These are phyloP conservation scores for Plantago ovata DNA, from an alignment of 257 asterid genomes.

Conservation along the genomic window DNA sequence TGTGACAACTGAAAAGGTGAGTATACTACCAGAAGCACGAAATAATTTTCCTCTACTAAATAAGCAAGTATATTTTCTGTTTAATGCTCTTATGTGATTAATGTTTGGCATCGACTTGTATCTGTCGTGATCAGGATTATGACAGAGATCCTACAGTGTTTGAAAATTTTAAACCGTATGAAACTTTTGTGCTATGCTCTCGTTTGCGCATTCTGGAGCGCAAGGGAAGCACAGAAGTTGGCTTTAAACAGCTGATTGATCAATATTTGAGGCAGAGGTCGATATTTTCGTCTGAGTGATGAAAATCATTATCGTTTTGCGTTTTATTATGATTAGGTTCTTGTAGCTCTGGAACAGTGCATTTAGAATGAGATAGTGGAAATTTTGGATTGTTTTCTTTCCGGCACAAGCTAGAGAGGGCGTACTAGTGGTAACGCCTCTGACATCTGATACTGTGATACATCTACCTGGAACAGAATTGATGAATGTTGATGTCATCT, in stretches of 20 bases:
- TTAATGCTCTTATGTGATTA: slow-evolving; percentile 1
- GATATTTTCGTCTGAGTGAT: not conserved
- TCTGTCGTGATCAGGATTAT: slow-evolving; percentile 53
- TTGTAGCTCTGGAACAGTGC: too few relatives aligned
- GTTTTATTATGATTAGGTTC: not conserved
- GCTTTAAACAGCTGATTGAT: slow-evolving; percentile 44
- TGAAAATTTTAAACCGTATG: slow-evolving; percentile 36
- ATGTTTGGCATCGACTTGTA: not conserved
- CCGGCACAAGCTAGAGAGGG: too few relatives aligned
- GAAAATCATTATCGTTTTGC: not conserved
- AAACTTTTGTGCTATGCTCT: slow-evolving; percentile 69
- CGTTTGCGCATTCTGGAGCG: slow-evolving; percentile 49
- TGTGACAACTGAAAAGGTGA: slow-evolving; percentile 86
- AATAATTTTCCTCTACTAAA: not conserved
- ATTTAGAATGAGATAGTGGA: too few relatives aligned
- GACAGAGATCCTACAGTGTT: slow-evolving; percentile 72
- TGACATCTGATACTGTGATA: too few relatives aligned
- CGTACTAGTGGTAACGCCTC: too few relatives aligned
- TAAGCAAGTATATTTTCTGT: not conserved
- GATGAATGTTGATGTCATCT: too few relatives aligned
- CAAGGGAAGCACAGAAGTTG: slow-evolving; percentile 44
- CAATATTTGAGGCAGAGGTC: slow-evolving; percentile 26
- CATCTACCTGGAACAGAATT: too few relatives aligned
- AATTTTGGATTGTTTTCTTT: too few relatives aligned
- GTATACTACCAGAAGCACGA: slow-evolving; percentile 11